phyloP scores from a whole-genome alignment of 768 basidiomycete species.

The Boletellus emodensis region DNA sequence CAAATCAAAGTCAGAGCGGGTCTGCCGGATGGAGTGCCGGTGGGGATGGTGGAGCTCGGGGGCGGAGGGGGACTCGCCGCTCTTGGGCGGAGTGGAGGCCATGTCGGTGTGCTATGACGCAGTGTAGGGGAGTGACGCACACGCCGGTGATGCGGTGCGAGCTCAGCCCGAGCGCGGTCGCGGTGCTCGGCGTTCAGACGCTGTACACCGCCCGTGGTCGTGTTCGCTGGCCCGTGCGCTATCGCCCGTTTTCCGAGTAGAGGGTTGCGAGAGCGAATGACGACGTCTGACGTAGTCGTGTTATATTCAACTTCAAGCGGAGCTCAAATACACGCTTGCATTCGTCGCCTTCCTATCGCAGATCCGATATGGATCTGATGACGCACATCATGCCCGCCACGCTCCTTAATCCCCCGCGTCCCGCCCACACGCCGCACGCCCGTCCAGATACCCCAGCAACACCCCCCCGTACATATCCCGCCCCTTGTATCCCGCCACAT shows the following conservation, averaged over 20 bases:
- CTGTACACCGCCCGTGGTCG: slow-evolving; percentile 7
- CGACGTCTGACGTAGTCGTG: slow-evolving; percentile 43
- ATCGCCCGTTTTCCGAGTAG: slow-evolving; percentile 24
- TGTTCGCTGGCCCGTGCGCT: slow-evolving; percentile 31
- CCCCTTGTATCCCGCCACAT: no score
- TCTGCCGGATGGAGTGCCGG: slow-evolving; percentile 37
- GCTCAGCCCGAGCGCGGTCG: slow-evolving; percentile 8
- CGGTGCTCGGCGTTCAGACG: slow-evolving; percentile 19
- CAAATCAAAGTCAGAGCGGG: slow-evolving; percentile 64
- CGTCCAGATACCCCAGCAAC: slow-evolving; percentile 4
- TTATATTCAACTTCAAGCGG: slow-evolving; percentile 42
- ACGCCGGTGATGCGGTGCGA: slow-evolving; percentile 8
- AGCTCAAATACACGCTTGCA: slow-evolving; percentile 31
- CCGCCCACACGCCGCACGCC: slow-evolving; percentile 1
- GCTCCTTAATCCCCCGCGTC: slow-evolving; percentile 19
- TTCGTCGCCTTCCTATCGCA: slow-evolving; percentile 26
- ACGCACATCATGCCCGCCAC: slow-evolving; percentile 29
- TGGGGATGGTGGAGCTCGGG: slow-evolving; percentile 4
- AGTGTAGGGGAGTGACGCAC: slow-evolving; percentile 13
- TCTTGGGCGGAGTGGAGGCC: slow-evolving; percentile 27
- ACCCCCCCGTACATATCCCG: no score
- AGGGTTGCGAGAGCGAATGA: slow-evolving; percentile 36
- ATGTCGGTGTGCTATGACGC: slow-evolving; percentile 7
- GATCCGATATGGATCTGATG: slow-evolving; percentile 33
- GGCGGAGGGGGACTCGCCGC: slow-evolving; percentile 34